Evolutionary conservation across 208 protist species (phyloP).

Genomic region (Wallacemonas collosoma): DNA sequence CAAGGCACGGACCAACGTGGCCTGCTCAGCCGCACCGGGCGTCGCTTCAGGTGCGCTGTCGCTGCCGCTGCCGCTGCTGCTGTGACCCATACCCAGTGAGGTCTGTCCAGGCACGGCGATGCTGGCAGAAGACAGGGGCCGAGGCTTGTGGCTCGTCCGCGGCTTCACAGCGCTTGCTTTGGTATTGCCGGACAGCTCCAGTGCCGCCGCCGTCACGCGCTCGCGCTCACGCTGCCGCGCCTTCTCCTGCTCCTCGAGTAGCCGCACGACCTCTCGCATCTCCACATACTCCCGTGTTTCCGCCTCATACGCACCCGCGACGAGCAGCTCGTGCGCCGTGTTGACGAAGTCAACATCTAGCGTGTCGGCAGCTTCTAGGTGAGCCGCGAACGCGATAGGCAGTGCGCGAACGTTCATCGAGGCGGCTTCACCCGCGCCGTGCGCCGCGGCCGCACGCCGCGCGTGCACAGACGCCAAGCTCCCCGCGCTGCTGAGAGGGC

Average conservation of each 20-base stretch:
- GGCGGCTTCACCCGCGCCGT: background rate
- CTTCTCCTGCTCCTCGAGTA: constrained; percentile 13
- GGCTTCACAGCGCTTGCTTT: background rate
- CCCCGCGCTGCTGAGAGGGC: no score
- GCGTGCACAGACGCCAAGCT: no score
- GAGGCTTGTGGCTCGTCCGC: background rate
- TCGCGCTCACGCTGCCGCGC: background rate
- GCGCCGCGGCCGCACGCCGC: background rate
- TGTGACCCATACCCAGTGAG: background rate
- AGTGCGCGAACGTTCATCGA: constrained; percentile 4
- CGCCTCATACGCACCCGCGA: constrained; percentile 10
- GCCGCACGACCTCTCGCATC: constrained; percentile 18
- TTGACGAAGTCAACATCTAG: constrained; percentile 26
- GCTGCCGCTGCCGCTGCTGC: background rate
- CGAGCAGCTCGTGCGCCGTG: constrained; percentile 21
- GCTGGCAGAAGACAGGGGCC: background rate
- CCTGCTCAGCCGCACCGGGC: background rate
- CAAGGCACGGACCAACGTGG: constrained; percentile 12
- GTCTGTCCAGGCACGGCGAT: background rate
- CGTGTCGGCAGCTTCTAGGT: constrained; percentile 16
- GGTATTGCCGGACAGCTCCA: background rate
- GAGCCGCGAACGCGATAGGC: constrained; percentile 2
- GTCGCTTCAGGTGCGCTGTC: background rate
- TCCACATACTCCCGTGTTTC: constrained; percentile 18
- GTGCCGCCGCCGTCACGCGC: background rate